Conservation (phyloP, 2,329 filamentous ascomycete genomes). For the Berkeleyomyces basicola region DNA sequence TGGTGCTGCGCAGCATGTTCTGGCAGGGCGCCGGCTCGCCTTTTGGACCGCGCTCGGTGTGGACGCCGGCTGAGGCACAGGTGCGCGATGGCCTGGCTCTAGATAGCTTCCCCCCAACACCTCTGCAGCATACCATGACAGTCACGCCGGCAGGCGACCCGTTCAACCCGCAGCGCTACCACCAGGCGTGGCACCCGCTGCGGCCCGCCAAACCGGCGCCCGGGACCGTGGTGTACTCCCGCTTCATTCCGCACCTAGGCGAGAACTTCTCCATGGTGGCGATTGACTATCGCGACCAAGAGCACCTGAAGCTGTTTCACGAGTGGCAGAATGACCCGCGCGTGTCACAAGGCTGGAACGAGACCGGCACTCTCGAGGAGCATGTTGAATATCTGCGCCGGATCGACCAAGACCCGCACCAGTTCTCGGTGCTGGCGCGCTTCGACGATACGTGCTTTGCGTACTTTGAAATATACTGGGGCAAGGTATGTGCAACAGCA, state of each 20-base stretch:
- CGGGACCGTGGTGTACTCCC: slow-evolving; percentile 57
- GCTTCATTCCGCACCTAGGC: slow-evolving; percentile 58
- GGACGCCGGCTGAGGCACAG: slow-evolving; percentile 32
- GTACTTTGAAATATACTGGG: slow-evolving; percentile 73
- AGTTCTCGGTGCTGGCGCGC: slow-evolving; percentile 50
- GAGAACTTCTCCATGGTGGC: slow-evolving; percentile 67
- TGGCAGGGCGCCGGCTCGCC: slow-evolving; percentile 57
- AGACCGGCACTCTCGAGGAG: slow-evolving; percentile 58
- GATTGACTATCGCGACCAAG: slow-evolving; percentile 45
- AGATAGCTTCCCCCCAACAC: slow-evolving; percentile 32
- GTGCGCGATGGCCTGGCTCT: slow-evolving; percentile 21
- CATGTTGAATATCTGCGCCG: slow-evolving; percentile 55
- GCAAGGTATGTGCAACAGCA: slow-evolving; percentile 27
- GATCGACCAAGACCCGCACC: slow-evolving; percentile 55
- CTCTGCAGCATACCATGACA: slow-evolving; percentile 30
- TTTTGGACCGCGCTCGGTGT: slow-evolving; percentile 45
- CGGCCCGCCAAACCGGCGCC: slow-evolving; percentile 55
- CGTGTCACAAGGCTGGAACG: slow-evolving; percentile 65
- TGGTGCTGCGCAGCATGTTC: slow-evolving; percentile 38
- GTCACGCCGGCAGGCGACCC: slow-evolving; percentile 25
- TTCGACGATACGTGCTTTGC: slow-evolving; percentile 58
- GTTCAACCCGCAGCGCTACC: slow-evolving; percentile 24
- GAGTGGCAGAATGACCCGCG: slow-evolving; percentile 73
- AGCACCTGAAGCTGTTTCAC: slow-evolving; percentile 57
- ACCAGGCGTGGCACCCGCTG: slow-evolving; percentile 51